phyloP scores from a whole-genome alignment of 192 early-diverging fungal species.

The Linnemannia schmuckeri region DNA sequence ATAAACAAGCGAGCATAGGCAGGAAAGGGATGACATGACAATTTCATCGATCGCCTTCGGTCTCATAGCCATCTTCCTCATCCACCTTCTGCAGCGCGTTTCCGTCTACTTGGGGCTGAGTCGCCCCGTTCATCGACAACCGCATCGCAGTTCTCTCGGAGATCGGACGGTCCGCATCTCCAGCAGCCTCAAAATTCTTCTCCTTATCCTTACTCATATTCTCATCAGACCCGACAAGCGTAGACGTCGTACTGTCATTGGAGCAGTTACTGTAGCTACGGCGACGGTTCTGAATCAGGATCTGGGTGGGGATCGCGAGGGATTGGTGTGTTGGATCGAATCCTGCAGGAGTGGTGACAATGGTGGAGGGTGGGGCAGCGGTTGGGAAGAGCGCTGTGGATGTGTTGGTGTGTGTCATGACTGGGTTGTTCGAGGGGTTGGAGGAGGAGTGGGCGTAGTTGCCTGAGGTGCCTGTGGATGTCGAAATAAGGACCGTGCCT shows the following conservation, averaged over 20 bases:
- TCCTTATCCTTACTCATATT: background rate
- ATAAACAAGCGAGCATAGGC: too few species aligned
- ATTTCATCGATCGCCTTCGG: background rate
- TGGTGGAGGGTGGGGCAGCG: background rate
- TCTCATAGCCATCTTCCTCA: conserved; percentile 9
- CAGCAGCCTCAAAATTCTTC: background rate
- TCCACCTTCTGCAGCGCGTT: conserved; percentile 17
- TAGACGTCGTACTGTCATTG: conserved; percentile 25
- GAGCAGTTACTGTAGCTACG: conserved; percentile 30
- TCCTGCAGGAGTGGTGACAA: background rate
- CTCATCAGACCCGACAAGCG: conserved; percentile 25
- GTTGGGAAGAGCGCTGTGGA: background rate
- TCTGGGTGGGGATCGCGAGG: background rate
- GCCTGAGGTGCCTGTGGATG: background rate
- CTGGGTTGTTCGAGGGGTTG: background rate
- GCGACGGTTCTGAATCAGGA: conserved; percentile 17
- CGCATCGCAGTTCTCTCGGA: background rate
- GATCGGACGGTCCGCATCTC: background rate
- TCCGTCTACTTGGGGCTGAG: background rate
- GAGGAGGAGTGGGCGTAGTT: background rate
- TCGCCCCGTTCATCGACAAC: background rate
- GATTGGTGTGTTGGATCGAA: background rate
- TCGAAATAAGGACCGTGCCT: background rate
- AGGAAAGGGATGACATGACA: background rate
- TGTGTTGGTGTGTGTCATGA: background rate